Conservation (phyloP, 2,329 filamentous ascomycete species). For the Fusarium nodosum region DNA sequence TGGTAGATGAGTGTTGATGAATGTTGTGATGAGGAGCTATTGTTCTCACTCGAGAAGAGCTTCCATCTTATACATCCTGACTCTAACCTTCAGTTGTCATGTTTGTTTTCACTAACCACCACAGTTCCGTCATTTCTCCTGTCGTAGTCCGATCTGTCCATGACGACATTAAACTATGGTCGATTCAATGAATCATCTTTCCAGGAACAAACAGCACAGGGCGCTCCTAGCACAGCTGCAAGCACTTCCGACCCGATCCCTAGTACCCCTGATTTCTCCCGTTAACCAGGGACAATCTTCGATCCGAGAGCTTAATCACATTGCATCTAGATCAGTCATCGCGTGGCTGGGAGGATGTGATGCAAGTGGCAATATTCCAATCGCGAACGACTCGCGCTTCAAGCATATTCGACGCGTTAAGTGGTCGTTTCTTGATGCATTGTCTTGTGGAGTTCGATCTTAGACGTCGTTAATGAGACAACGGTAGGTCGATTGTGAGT, state of each 20-base stretch:
- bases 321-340: slow-evolving; percentile 12
- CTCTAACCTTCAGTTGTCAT: neutral
- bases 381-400: slow-evolving; percentile 12
- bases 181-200: slow-evolving; percentile 43
- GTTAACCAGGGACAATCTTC: slow-evolving; percentile 11
- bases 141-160: slow-evolving; percentile 24
- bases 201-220: slow-evolving; percentile 12
- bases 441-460: slow-evolving; percentile 17
- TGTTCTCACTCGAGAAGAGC: neutral
- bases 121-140: slow-evolving; percentile 29
- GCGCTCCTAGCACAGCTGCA: slow-evolving; percentile 15
- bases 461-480: slow-evolving; percentile 23
- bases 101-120: neutral
- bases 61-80: slow-evolving; percentile 28
- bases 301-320: slow-evolving; percentile 29
- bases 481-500: neutral
- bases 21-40: neutral
- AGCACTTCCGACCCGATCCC: slow-evolving; percentile 25
- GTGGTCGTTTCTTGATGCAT: neutral
- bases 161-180: slow-evolving; percentile 44
- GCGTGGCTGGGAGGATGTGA: slow-evolving; percentile 33
- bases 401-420: slow-evolving; percentile 1
- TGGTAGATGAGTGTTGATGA: neutral
- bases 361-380: slow-evolving; percentile 22
- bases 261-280: slow-evolving; percentile 14